Evolutionary conservation across 371 early-diverging fungal genomes (phyloP).

Genomic region (Mortierella sp.): DNA sequence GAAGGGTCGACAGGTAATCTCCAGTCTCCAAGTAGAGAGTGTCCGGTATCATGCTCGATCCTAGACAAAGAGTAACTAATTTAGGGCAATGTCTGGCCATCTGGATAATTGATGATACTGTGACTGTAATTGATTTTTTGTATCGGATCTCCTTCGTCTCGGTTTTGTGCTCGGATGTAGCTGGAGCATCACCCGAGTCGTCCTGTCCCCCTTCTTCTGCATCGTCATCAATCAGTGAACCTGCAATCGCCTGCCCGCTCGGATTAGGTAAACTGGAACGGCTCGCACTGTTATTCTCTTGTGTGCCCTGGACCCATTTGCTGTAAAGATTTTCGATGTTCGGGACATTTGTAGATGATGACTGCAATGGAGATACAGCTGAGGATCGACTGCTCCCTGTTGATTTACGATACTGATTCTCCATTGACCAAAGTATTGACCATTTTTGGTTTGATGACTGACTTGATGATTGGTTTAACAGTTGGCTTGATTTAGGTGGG

Average conservation of each 20-base stretch:
- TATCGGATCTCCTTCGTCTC: constrained; percentile 14
- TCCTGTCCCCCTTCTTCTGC: background rate
- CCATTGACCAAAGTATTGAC: constrained; percentile 21
- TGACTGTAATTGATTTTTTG: constrained; percentile 60
- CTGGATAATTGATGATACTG: constrained; percentile 70
- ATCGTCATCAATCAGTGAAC: no score
- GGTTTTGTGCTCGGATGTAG: background rate
- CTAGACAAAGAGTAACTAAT: constrained; percentile 63
- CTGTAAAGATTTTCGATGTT: no score
- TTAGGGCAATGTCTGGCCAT: constrained; percentile 64
- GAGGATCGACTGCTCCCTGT: background rate
- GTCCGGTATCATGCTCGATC: constrained; percentile 64
- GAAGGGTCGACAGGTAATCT: constrained; percentile 70
- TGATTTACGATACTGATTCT: constrained; percentile 10
- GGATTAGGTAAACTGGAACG: no score
- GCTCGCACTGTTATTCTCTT: no score
- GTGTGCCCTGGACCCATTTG: no score
- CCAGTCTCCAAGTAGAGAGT: constrained; percentile 68
- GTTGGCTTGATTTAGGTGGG: background rate
- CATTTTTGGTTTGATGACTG: constrained; percentile 8
- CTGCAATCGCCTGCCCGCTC: no score
- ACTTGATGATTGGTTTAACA: background rate
- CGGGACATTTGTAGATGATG: no score
- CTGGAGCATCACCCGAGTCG: background rate
- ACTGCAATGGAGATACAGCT: no score